Evolutionary conservation across 768 basidiomycete genomes (phyloP).

Genomic region (Amanita exitialis): DNA sequence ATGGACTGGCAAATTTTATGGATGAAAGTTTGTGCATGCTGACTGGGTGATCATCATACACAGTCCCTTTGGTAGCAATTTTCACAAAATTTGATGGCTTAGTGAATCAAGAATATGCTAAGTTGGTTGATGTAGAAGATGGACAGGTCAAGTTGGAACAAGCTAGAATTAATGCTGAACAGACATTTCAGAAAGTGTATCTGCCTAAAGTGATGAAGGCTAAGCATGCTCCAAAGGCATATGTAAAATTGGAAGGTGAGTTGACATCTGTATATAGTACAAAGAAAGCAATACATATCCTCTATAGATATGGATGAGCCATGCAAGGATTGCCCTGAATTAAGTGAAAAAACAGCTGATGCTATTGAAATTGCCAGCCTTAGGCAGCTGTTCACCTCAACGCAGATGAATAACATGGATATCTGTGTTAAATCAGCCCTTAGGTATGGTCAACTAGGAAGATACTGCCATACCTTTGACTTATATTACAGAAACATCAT

Average conservation of each 20-base stretch:
- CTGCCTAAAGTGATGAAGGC: not conserved
- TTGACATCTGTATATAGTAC: not conserved
- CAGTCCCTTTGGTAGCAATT: not conserved
- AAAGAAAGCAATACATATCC: not conserved
- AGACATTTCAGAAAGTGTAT: not conserved
- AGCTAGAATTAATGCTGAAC: not conserved
- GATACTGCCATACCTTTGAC: not conserved
- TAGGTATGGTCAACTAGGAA: not conserved
- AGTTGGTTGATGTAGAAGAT: slow-evolving; percentile 4
- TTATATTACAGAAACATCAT: not conserved
- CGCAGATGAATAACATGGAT: too few species aligned
- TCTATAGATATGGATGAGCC: not conserved
- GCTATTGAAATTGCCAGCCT: not conserved
- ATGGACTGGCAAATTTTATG: too few species aligned
- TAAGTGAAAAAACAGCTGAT: not conserved
- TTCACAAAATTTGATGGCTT: slow-evolving; percentile 15
- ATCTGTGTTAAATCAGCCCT: not conserved
- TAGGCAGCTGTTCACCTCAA: too few species aligned
- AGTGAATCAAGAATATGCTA: slow-evolving; percentile 11
- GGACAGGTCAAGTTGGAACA: slow-evolving; percentile 2
- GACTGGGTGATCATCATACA: not conserved
- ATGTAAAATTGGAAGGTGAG: not conserved
- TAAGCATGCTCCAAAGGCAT: not conserved
- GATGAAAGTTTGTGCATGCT: not conserved
- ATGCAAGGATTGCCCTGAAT: not conserved